These are phyloP conservation scores for Malassezia equina DNA, from an alignment of 1,284 basidiomycete species.

Conservation along the genomic window DNA sequence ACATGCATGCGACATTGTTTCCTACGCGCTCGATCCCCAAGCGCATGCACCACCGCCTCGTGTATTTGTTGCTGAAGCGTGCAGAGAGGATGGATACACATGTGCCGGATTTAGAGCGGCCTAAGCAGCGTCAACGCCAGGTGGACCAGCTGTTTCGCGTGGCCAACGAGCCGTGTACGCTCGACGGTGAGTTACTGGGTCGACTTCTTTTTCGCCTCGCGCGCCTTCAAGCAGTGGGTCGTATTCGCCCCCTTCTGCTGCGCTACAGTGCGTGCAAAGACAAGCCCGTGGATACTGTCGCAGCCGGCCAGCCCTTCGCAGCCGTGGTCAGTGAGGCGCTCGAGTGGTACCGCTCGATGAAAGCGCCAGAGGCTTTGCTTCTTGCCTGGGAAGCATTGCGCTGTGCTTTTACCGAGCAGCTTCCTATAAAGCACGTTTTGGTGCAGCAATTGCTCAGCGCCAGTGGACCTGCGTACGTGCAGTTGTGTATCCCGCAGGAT, in stretches of 20 bases:
- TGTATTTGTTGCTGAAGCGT: conserved; percentile 15
- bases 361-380: background rate
- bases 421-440: background rate
- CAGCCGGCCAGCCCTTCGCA: conserved; percentile 6
- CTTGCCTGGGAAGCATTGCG: conserved; percentile 1
- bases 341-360: background rate
- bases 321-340: conserved; percentile 3
- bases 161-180: background rate
- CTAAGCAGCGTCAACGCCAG: background rate
- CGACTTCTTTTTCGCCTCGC: conserved; percentile 14
- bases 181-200: conserved; percentile 10
- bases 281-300: background rate
- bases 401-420: background rate
- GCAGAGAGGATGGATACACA: conserved; percentile 3
- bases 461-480: background rate
- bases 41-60: background rate
- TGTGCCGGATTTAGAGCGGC: background rate
- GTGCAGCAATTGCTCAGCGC: conserved; percentile 1
- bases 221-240: background rate
- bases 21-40: background rate
- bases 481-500: background rate
- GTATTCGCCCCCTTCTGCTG: background rate
- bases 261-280: background rate
- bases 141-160: background rate
- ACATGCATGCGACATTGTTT: background rate